Evolutionary conservation across 768 basidiomycete species (phyloP).

Genomic region (Boletus rubroflammeus): DNA sequence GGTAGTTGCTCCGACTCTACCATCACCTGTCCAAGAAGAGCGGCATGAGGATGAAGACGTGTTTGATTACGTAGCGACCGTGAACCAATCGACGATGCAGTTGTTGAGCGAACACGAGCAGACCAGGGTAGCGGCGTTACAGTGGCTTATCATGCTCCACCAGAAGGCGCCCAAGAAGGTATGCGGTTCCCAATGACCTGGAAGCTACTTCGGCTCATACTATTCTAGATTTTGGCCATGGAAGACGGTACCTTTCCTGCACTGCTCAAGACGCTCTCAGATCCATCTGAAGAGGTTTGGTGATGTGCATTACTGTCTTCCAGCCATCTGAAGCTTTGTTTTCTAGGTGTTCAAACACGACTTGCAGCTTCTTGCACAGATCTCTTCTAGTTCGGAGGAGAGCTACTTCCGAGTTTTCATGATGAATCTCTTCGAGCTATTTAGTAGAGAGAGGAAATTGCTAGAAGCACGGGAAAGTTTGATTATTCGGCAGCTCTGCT

Average conservation of each 20-base stretch:
- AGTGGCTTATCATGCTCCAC: conserved; percentile 98
- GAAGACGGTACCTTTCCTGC: conserved; percentile 97
- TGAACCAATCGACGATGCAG: conserved; percentile 88
- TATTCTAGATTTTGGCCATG: conserved; percentile 79
- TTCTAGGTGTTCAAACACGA: conserved; percentile 91
- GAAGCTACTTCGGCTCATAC: background rate
- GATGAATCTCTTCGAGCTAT: conserved; percentile 90
- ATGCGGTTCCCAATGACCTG: background rate
- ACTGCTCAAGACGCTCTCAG: conserved; percentile 90
- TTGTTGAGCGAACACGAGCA: conserved; percentile 97
- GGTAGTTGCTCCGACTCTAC: conserved; percentile 26
- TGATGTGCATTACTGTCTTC: background rate
- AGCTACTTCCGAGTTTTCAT: conserved; percentile 94
- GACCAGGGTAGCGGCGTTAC: conserved; percentile 90
- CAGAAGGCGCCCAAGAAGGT: conserved; percentile 97
- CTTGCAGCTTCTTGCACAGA: conserved; percentile 92
- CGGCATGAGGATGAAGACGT: conserved; percentile 62
- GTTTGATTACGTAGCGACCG: conserved; percentile 91
- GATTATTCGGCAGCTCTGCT: conserved; percentile 91
- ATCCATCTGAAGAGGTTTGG: conserved; percentile 88
- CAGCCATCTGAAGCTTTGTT: background rate
- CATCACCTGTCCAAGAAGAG: conserved; percentile 28
- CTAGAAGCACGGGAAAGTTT: conserved; percentile 91
- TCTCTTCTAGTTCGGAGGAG: conserved; percentile 93
- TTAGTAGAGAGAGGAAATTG: conserved; percentile 89